phyloP scores from a whole-genome alignment of 352 stramenopile genomes.

The Phytophthora citricola region DNA sequence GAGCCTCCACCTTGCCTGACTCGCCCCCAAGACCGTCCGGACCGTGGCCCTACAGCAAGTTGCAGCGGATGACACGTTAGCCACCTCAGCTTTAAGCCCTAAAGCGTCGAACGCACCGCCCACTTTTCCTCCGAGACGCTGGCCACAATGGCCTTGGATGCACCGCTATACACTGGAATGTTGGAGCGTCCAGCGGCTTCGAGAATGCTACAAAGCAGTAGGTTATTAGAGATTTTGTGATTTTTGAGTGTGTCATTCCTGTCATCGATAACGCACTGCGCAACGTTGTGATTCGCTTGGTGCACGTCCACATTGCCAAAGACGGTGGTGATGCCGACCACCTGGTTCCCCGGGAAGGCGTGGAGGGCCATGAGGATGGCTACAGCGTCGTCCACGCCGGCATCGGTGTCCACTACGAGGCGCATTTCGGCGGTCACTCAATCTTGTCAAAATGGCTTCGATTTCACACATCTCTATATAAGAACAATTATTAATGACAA shows the following conservation, averaged over 20 bases:
- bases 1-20: constrained; percentile 47
- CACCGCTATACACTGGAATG: constrained; percentile 70
- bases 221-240: neutral
- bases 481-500: neutral
- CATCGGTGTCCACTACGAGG: constrained; percentile 82
- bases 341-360: constrained; percentile 54
- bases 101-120: constrained; percentile 38
- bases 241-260: neutral
- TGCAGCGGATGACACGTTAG: neutral
- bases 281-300: constrained; percentile 85
- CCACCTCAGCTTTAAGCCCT: neutral
- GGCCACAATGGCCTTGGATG: constrained; percentile 65
- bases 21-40: constrained; percentile 73
- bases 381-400: constrained; percentile 79
- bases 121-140: constrained; percentile 72
- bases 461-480: neutral
- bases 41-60: constrained; percentile 58
- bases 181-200: constrained; percentile 54
- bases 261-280: constrained; percentile 52
- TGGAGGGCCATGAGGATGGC: constrained; percentile 81
- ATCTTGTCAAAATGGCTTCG: constrained; percentile 18
- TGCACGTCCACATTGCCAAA: constrained; percentile 86
- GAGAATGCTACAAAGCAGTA: constrained; percentile 57
- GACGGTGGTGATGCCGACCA: constrained; percentile 80
- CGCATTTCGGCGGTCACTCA: constrained; percentile 27